Percentiles rank a stretch among this genome's conserved stretches.
These are phyloP conservation scores for Sanghuangporus weigelae DNA, from an alignment of 1,284 basidiomycete genomes.

Conservation along the genomic window DNA sequence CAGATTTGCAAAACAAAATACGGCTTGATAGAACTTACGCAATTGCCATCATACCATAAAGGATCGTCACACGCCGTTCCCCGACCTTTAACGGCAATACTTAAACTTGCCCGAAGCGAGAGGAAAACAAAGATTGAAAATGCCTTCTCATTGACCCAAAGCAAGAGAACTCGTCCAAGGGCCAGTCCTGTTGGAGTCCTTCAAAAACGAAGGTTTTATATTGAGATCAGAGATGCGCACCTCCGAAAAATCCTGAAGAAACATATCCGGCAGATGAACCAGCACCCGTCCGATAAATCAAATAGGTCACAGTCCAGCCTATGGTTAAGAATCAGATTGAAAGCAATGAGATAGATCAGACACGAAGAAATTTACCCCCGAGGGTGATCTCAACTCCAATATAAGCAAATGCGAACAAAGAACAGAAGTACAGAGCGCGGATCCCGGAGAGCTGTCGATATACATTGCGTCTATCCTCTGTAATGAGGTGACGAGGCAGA, in stretches of 20 bases:
- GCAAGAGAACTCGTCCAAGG: constrained; percentile 48
- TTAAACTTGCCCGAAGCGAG: not conserved
- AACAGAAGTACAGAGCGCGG: constrained; percentile 49
- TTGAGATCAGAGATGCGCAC: constrained; percentile 9
- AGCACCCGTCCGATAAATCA: constrained; percentile 41
- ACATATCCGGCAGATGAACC: constrained; percentile 47
- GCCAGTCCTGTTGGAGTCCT: constrained; percentile 39
- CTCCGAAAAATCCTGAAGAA: constrained; percentile 51
- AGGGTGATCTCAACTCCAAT: constrained; percentile 64
- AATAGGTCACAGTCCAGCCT: constrained; percentile 62
- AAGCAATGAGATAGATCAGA: not conserved
- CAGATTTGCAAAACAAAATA: not conserved
- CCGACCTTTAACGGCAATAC: constrained; percentile 37
- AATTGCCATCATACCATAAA: constrained; percentile 48
- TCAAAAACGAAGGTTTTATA: not conserved
- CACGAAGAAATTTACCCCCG: constrained; percentile 37
- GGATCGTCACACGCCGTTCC: constrained; percentile 44
- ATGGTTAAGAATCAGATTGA: too few species aligned
- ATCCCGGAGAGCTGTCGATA: constrained; percentile 53
- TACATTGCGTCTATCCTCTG: constrained; percentile 32
- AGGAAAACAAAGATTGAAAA: constrained; percentile 1
- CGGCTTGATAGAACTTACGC: constrained; percentile 41
- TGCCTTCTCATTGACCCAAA: constrained; percentile 56
- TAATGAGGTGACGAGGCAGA: not conserved
- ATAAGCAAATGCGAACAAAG: constrained; percentile 60